These are phyloP conservation scores for Cyamopsis tetragonoloba DNA, from an alignment of 306 rosid genomes.

Conservation along the genomic window DNA sequence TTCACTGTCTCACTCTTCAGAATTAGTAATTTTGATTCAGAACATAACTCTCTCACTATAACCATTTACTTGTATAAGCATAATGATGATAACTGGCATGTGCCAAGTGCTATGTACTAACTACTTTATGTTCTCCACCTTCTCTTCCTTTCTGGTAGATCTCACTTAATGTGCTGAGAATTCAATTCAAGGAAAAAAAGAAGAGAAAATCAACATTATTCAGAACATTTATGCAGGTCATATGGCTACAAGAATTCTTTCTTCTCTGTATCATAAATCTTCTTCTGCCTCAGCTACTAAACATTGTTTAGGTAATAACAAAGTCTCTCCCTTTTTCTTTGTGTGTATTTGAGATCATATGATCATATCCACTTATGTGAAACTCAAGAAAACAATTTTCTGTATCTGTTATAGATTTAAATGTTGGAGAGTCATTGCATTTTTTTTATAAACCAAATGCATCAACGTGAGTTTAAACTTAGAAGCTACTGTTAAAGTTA, in stretches of 20 bases:
- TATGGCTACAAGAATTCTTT: constrained; percentile 32
- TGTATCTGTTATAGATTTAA: too few species aligned
- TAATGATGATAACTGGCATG: not conserved
- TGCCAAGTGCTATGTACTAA: too few species aligned
- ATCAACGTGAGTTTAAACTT: too few species aligned
- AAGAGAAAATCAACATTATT: not conserved
- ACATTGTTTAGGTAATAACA: constrained; percentile 30
- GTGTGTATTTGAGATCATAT: not conserved
- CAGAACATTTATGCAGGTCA: constrained; percentile 5
- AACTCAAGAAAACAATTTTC: too few species aligned
- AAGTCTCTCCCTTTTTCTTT: not conserved
- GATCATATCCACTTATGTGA: not conserved
- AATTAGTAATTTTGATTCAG: not conserved
- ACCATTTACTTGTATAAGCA: too few species aligned
- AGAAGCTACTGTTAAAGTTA: too few species aligned
- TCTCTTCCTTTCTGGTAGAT: not conserved
- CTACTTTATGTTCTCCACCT: not conserved
- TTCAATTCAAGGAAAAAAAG: not conserved
- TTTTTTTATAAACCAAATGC: too few species aligned
- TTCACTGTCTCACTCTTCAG: not conserved
- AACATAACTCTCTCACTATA: too few species aligned
- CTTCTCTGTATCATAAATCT: constrained; percentile 9
- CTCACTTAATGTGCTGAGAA: not conserved
- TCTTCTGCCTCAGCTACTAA: constrained; percentile 22
- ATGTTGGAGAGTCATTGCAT: too few species aligned